Evolutionary conservation across 108 stramenopile species (phyloP).

Genomic region (Hondaea fermentalgiana): DNA sequence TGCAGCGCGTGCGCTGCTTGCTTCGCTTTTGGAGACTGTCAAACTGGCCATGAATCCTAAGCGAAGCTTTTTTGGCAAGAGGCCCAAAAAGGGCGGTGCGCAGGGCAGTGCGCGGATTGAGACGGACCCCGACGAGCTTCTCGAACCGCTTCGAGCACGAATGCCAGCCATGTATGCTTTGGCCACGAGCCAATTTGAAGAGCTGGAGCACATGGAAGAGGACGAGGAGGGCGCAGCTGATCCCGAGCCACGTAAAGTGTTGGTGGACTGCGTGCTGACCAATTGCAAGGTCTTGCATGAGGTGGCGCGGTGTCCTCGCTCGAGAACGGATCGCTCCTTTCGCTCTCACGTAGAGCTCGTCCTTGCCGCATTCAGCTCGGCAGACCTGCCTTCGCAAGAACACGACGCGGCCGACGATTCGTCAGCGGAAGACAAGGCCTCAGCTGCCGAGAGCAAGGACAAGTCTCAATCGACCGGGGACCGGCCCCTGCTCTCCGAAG

Average conservation of each 20-base stretch:
- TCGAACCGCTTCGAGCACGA: neutral
- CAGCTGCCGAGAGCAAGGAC: neutral
- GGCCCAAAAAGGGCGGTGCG: too few species aligned
- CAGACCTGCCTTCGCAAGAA: too few species aligned
- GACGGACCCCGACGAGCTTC: neutral
- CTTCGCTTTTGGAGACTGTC: neutral
- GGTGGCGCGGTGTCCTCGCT: neutral
- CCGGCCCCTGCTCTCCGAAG: neutral
- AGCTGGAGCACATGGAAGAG: neutral
- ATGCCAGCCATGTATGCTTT: neutral
- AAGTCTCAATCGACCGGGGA: too few species aligned
- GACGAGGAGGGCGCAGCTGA: neutral
- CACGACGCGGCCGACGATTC: too few species aligned
- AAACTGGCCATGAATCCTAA: neutral
- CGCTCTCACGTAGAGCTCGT: neutral
- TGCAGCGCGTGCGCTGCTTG: neutral
- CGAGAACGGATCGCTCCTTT: neutral
- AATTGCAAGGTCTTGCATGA: neutral
- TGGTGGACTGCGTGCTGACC: neutral
- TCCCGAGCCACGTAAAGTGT: too few species aligned
- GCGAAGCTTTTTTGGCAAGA: neutral
- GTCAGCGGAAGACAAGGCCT: neutral
- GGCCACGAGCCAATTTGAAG: neutral
- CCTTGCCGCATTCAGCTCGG: neutral
- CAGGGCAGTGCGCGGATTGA: neutral